Evolutionary conservation across 1,284 basidiomycete genomes (phyloP), one percentile per base, ranked within the genome.

Genomic region (Papiliotrema terrestris): DNA sequence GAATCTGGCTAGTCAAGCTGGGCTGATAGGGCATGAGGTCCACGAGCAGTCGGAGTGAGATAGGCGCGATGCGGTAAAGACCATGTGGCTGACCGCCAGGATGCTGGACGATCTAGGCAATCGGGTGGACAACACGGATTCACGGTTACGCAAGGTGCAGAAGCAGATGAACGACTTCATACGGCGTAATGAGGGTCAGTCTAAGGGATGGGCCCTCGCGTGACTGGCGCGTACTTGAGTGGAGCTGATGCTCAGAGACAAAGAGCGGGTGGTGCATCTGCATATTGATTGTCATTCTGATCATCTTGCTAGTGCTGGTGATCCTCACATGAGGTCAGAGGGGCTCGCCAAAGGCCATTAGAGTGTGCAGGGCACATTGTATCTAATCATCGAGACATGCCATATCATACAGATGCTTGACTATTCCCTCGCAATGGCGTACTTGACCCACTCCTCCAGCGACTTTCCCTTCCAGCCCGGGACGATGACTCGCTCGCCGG

Each of bases 1-100:
- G 52, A 91, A 86, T 1, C 78, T 96, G 14, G 85, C 87, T 0
- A 85, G 89, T 60, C 93, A 96, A 76, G 92, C 92, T 1, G 88
- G 87, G 5, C 78, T 95, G 42, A 95, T 96, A 83, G 92, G 92
- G 0, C 84, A 83, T 50, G 92, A 96, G 72, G 89, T 95, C 45
- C 79, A 73, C 4, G 90, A 93, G 71, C 92, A 95, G 63, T 88
- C 86, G 62, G 89, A 90, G 92, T 93, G 61, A 56, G 85, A 75
- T 1, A 20, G 51, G 29, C 29, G 29, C 6, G 29, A 32, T 45
- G 5, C n/a, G 29, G 2, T 8, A 8, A 11, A 22, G 5, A 14
- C 6, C 29, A 32, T 45, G 17, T 0, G 22, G 25, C 8, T 15
- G 17, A 20, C 14, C 17, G 8, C 19, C 62, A 93, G 91, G 65